Base-by-base conservation (phyloP, 192 early-diverging fungal genomes). In the Dissophora ornata region DNA sequence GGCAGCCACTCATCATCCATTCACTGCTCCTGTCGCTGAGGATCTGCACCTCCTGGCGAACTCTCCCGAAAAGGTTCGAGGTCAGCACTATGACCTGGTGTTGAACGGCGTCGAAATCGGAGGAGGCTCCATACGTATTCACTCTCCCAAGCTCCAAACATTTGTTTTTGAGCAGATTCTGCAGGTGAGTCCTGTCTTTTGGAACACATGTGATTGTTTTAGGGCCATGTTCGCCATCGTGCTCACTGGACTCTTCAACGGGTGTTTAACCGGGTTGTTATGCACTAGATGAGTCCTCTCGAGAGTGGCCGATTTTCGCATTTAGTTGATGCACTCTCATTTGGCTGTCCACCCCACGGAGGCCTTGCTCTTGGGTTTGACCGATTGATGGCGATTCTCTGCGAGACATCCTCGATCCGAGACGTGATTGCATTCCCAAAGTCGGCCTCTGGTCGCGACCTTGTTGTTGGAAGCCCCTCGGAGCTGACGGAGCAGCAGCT, bases 351-450 rank as follows among this genome's bases (percentile, higher is more conserved):
- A 11, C 94, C 94, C 22, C 96, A 97, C 57, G 94, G 93, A 12
- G 96, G 94, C 4, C 89, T 95, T 41, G 94, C 96, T 1, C 71
- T 97, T 45, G 89, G 94, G 1, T 90, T 95, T 54, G 94, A 97
- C 61, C 80, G 95, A 21, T 50, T 97, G 19, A 86, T 97, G 69
- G 82, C 91, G 1, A 87, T 95, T 40, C 63, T 95, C 46, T 91
- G 90, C 57, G 83, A 85, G 12, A 86, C 91, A 0, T 42, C 81
- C 0, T 93, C 92, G 22, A 90, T 97, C 49, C 82, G 94, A 15
- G 94, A 97, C 49, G 96, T 97, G 21, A 96, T 97, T 69, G 96
- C 96, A 8, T 97, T 97, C 69, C 96, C 96, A 10, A 97, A 97
- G 60, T 82, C 92, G 4, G 81, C 88, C 12, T 87, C 86, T 33